Conservation (phyloP, 2,329 filamentous ascomycete genomes). For the Aspergillus jensenii region DNA sequence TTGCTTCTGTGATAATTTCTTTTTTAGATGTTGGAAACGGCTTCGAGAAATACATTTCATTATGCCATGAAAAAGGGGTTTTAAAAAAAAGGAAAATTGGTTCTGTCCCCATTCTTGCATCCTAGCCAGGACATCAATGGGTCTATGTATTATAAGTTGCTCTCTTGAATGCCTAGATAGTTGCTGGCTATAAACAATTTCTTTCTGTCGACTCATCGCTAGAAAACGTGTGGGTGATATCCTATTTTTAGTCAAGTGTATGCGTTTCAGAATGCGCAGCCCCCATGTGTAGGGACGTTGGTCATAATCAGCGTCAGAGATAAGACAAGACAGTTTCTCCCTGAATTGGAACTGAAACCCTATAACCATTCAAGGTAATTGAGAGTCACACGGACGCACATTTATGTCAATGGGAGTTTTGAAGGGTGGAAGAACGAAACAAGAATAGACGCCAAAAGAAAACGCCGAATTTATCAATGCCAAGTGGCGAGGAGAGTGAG, state of each 20-base stretch:
- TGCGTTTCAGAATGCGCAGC: constrained; percentile 2
- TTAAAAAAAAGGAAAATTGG: not conserved
- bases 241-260: constrained; percentile 8
- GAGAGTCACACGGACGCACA: constrained; percentile 9
- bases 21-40: not conserved
- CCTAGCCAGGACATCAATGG: not conserved
- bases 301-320: constrained; percentile 8
- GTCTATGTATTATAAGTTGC: constrained; percentile 2
- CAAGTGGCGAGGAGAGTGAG: constrained; percentile 25
- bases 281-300: not conserved
- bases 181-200: constrained; percentile 14
- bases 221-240: constrained; percentile 7
- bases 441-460: constrained; percentile 19
- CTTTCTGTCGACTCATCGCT: constrained; percentile 14
- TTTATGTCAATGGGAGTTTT: constrained; percentile 12
- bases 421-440: not conserved
- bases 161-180: constrained; percentile 1
- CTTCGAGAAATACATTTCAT: not conserved
- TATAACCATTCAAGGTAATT: not conserved
- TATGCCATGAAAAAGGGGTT: not conserved
- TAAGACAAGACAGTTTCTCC: not conserved
- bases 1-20: not conserved
- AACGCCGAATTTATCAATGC: constrained; percentile 34
- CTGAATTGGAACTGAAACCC: not conserved
- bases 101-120: not conserved